Base-by-base conservation (phyloP, 2,329 filamentous ascomycete genomes). In the Penicillium sp. region DNA sequence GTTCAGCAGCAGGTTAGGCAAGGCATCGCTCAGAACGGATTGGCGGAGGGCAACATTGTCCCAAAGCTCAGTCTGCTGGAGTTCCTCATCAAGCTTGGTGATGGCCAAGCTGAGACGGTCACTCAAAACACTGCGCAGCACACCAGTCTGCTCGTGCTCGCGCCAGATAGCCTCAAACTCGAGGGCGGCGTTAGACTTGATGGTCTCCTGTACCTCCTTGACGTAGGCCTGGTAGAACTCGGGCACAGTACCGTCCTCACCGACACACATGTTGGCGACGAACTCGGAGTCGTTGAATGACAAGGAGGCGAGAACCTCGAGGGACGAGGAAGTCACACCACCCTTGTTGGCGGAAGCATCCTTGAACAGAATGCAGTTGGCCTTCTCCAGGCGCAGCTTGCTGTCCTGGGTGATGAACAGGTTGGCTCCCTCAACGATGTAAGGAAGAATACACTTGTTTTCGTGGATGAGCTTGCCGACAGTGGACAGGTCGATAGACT, bases 111-210 rank as follows among this genome's bases (percentile, higher is more conserved):
- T 96, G 54, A 99, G 85, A 67, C 89, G 91, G 75, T 99, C 95
- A 48, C 92, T 96, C 55, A 99, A 83, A n/a, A 93, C 86, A 60
- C 92, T 96, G 61, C 93, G 87, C 23, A 91, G 79, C 54, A 88
- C 81, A 52, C 91, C 90, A 1, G 91, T 96, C 72, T 88, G 78
- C 77, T 95, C 87, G 72, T 96, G 87, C 77, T 99, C 95, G 64
- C 91, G 87, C 95, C 95, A 99, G 78, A 99, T 96, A 44, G 95
- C 95, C 79, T 99, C 95, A 67, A 99, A 99, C 77, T 99, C 95
- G 35, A 99, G 86, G 16, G 86, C 82, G 2, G 95, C 95, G 67
- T 99, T 99, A 67, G 92, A 87, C 76, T 91, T 87, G 74, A 99
- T 98, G 71, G 89, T 92, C 62, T 86, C 84, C 78, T 99, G 95